Evolutionary conservation across 805 yeast species (phyloP).

Genomic region (Phaffomyces thermotolerans): DNA sequence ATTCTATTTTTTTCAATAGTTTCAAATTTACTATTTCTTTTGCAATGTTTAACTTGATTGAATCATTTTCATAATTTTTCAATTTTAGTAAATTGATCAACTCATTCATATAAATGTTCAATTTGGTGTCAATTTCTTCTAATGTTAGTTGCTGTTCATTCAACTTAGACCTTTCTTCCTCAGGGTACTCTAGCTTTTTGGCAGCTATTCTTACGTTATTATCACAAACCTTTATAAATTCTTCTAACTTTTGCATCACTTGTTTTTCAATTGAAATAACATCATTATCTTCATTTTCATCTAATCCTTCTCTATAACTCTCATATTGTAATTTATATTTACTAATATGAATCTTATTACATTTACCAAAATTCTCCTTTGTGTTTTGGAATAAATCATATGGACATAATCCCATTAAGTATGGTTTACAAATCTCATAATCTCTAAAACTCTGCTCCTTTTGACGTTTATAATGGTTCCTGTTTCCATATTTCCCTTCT

Average conservation of each 20-base stretch:
- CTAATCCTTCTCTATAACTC: slow-evolving; percentile 15
- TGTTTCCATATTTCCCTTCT: slow-evolving; percentile 24
- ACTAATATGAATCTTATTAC: slow-evolving; percentile 70
- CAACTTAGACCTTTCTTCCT: slow-evolving; percentile 61
- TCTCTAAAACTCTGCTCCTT: slow-evolving; percentile 40
- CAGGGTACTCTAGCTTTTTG: slow-evolving; percentile 60
- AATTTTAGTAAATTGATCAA: slow-evolving; percentile 46
- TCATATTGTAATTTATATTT: slow-evolving; percentile 69
- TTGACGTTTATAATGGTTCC: slow-evolving; percentile 30
- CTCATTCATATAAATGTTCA: slow-evolving; percentile 47
- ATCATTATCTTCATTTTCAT: slow-evolving; percentile 25
- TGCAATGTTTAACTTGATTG: slow-evolving; percentile 15
- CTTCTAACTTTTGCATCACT: slow-evolving; percentile 38
- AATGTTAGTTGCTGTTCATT: slow-evolving; percentile 47
- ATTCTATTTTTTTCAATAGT: slow-evolving; percentile 43
- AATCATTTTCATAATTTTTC: slow-evolving; percentile 18
- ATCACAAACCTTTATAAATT: slow-evolving; percentile 61
- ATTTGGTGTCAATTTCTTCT: slow-evolving; percentile 51
- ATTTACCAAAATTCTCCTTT: slow-evolving; percentile 73
- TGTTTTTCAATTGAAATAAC: slow-evolving; percentile 42
- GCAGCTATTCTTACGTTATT: slow-evolving; percentile 55
- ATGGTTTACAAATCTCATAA: slow-evolving; percentile 67
- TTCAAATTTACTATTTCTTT: slow-evolving; percentile 34
- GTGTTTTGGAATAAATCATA: slow-evolving; percentile 78
- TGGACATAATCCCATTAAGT: slow-evolving; percentile 81